phyloP scores from a whole-genome alignment of 2,329 filamentous ascomycete species.

The Periconia digitata region DNA sequence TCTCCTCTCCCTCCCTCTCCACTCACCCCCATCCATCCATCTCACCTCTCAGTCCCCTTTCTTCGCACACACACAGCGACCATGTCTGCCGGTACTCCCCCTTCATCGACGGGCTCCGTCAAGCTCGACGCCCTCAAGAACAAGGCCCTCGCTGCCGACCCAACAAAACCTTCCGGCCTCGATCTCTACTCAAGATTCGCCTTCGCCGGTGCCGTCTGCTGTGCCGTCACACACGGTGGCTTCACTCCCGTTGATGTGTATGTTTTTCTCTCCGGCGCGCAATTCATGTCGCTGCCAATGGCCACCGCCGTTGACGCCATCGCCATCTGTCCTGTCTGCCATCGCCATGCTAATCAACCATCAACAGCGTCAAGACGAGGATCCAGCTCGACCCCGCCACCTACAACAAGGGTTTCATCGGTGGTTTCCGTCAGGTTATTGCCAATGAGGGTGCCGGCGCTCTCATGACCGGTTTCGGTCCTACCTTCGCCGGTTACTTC shows the following conservation, averaged over 20 bases:
- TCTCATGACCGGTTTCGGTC: slow-evolving; percentile 81
- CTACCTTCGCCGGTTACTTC: slow-evolving; percentile 89
- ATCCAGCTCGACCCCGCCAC: slow-evolving; percentile 89
- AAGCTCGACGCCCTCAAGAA: slow-evolving; percentile 58
- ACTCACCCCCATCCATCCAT: slow-evolving; percentile 14
- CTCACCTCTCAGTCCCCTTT: slow-evolving; percentile 11
- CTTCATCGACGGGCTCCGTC: slow-evolving; percentile 52
- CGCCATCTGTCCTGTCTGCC: no score
- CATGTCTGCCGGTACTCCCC: slow-evolving; percentile 43
- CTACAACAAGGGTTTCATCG: slow-evolving; percentile 86
- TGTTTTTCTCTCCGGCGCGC: slow-evolving; percentile 48
- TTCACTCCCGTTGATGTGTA: slow-evolving; percentile 99
- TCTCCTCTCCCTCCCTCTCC: slow-evolving; percentile 31
- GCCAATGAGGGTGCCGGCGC: slow-evolving; percentile 77
- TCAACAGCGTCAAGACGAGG: slow-evolving; percentile 82
- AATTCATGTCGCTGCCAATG: slow-evolving; percentile 25
- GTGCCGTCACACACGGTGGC: slow-evolving; percentile 94
- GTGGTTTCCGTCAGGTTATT: slow-evolving; percentile 84
- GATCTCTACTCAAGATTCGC: slow-evolving; percentile 93
- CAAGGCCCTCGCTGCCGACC: slow-evolving; percentile 47
- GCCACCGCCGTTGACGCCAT: no score
- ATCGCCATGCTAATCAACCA: slow-evolving; percentile 22
- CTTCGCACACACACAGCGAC: slow-evolving; percentile 15
- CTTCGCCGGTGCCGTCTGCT: slow-evolving; percentile 96
- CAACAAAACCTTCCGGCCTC: slow-evolving; percentile 62